Evolutionary conservation across 2,329 filamentous ascomycete species (phyloP), one percentile per base, ranked within the genome.

Genomic region (Colletotrichum horii): DNA sequence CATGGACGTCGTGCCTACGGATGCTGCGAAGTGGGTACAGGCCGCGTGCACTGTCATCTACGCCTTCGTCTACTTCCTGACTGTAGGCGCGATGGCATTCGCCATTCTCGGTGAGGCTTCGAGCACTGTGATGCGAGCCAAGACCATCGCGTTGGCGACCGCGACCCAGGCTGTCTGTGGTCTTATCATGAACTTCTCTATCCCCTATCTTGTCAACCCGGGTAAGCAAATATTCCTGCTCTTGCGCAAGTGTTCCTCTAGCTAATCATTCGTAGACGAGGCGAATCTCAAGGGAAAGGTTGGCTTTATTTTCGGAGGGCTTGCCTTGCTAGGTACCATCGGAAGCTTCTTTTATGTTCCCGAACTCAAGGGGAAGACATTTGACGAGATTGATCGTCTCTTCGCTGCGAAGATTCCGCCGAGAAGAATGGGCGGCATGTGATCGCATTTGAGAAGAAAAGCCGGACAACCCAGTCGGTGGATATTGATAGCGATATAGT

Each of bases 41-140:
- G 89, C 88, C 6, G 84, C 85, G 2, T 82, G 91, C 11, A 85
- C 90, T 74, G 79, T 91, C 8, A 82, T 84, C 34, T 84, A 82
- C 78, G 86, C 84, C 62, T 80, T 77, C 19, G 64, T 74, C 62
- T 86, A 85, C 64, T 81, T 85, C 74, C 79, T 79, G 58, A 85
- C 84, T 4, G 81, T 86, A 24, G 84, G 84, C 0, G 84, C 78
- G 8, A 70, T 78, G 26, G 70, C 66, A 19, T 38, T 90, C 87
- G 79, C 90, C 22, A 88, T 91, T 77, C 88, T 92, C 76, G 90
- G 89, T 77, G 83, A 92, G 83, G 79, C 85, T 22, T 87, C 85
- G 1, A 85, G 86, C n/a, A 87, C 85, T 1, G 83, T 84, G 8
- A 84, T 87, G 5, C 82, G 86, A 11, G 86, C 85, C 8, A 87